Evolutionary conservation across 2,329 filamentous ascomycete species (phyloP), one percentile per base, ranked within the genome.

Genomic region (Penicillium polonicum): DNA sequence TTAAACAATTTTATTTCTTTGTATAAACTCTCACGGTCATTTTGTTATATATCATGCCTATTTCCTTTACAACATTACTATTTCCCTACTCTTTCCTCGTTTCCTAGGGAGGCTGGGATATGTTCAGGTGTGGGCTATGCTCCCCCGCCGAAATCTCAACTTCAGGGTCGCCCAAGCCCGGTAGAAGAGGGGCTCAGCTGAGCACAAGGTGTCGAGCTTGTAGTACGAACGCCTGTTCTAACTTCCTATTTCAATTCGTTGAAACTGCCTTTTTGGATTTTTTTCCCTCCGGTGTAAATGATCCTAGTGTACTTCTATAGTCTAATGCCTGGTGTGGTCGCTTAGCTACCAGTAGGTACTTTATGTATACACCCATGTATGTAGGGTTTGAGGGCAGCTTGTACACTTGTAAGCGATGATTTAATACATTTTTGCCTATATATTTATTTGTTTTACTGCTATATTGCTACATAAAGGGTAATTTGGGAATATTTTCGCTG

Each of bases 161-260:
- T 3, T 51, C 31, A 43, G 39, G 46, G 46, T 55, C 53, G 46
- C 38, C 53, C 53, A 49, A 31, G 45, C 52, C 41, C 52, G 48
- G 42, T n/a, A 25, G 45, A 35, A 44, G 35, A 33, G 44, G 44
- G 52, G 44, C 29, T 38, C 27, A 35, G n/a, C 38, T 50, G 44
- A 21, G 31, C 23, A 55, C 46, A 44, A 55, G 21, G 38, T 55
- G 29, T 33, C 35, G 5, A 33, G 27, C 38, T 35, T 42, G 53
- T 55, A 50, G 38, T 39, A 55, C 53, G 39, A 50, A 44, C 31
- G 13, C 23, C 53, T 42, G 10, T 36, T 38, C 46, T 51, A 25
- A 51, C 23, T 44, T 55, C 33, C 19, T 25, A 21, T 10, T 38
- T 23, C 44, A 55, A 42, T 31, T 55, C 10, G n/a, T 44, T 31